Evolutionary conservation across 2,329 filamentous ascomycete species (phyloP).

Genomic region (Microsporum ferrugineum): DNA sequence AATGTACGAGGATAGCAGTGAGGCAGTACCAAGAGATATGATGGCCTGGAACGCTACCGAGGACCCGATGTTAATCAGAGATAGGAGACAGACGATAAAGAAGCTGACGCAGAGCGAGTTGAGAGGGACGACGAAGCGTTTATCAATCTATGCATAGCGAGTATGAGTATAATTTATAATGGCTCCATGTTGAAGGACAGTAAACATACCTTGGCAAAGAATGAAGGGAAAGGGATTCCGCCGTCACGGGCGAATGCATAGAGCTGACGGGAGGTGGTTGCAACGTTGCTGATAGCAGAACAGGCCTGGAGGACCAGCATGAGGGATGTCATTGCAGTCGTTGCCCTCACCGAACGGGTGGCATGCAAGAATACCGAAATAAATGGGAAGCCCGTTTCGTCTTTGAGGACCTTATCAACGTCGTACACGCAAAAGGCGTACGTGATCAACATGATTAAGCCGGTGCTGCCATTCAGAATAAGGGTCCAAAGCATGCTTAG

Average conservation of each 20-base stretch:
- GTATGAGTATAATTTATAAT: not conserved
- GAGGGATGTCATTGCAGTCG: slow-evolving; percentile 23
- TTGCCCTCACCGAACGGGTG: slow-evolving; percentile 30
- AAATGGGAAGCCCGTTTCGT: slow-evolving; percentile 28
- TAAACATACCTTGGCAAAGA: slow-evolving; percentile 11
- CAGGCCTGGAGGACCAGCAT: slow-evolving; percentile 23
- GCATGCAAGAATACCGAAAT: slow-evolving; percentile 36
- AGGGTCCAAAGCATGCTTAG: slow-evolving; percentile 26
- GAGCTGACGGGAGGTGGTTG: slow-evolving; percentile 24
- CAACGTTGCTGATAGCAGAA: slow-evolving; percentile 23
- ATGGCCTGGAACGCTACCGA: slow-evolving; percentile 33
- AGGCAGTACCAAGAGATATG: slow-evolving; percentile 28
- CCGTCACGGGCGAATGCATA: slow-evolving; percentile 29
- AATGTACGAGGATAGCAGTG: slow-evolving; percentile 32
- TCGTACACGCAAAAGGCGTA: slow-evolving; percentile 27
- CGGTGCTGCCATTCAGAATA: slow-evolving; percentile 27
- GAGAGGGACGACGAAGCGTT: slow-evolving; percentile 17
- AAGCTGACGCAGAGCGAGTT: slow-evolving; percentile 20
- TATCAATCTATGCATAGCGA: slow-evolving; percentile 6
- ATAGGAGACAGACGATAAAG: slow-evolving; percentile 27
- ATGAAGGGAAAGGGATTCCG: slow-evolving; percentile 24
- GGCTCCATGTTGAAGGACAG: no score
- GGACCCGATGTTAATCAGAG: slow-evolving; percentile 42
- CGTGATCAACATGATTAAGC: slow-evolving; percentile 28
- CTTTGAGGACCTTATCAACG: slow-evolving; percentile 22